phyloP scores from a whole-genome alignment of 495 filamentous ascomycete species.

The Tuber indicum region DNA sequence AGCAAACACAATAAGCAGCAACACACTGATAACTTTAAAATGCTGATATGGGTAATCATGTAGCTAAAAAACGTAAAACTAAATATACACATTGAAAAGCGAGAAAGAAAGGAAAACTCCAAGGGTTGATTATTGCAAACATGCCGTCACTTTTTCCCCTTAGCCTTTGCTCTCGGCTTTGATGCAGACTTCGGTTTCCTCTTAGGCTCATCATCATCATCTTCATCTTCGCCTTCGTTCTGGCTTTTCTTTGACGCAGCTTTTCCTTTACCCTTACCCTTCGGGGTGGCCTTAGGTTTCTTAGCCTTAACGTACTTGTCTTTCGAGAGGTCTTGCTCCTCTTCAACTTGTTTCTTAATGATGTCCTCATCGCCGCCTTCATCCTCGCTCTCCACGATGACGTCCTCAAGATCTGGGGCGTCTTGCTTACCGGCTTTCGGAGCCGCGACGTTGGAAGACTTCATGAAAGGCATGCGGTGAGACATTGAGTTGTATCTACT shows the following conservation, averaged over 20 bases:
- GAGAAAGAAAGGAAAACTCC: not conserved
- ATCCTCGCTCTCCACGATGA: slow-evolving; percentile 85
- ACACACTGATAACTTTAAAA: not conserved
- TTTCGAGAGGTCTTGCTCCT: slow-evolving; percentile 73
- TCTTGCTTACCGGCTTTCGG: slow-evolving; percentile 65
- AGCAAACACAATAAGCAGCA: not conserved
- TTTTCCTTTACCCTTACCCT: slow-evolving; percentile 55
- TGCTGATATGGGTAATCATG: not conserved
- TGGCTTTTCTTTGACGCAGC: slow-evolving; percentile 48
- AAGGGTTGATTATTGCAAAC: not conserved
- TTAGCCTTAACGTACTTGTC: slow-evolving; percentile 94
- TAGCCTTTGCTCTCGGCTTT: slow-evolving; percentile 43
- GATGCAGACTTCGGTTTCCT: slow-evolving; percentile 46
- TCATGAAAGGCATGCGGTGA: slow-evolving; percentile 94
- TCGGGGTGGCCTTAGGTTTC: slow-evolving; percentile 52
- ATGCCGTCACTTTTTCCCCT: slow-evolving; percentile 36
- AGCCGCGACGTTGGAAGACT: slow-evolving; percentile 66
- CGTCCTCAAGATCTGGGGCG: slow-evolving; percentile 90
- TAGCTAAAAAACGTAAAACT: not conserved
- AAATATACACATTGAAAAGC: not conserved
- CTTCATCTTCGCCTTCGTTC: not conserved
- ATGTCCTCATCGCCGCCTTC: slow-evolving; percentile 59
- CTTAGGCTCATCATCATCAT: slow-evolving; percentile 44
- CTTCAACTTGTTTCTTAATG: slow-evolving; percentile 55
- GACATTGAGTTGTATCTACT: slow-evolving; percentile 73